These are phyloP conservation scores for Saccharomycopsis fermentans DNA, from an alignment of 805 yeast species.

Conservation along the genomic window DNA sequence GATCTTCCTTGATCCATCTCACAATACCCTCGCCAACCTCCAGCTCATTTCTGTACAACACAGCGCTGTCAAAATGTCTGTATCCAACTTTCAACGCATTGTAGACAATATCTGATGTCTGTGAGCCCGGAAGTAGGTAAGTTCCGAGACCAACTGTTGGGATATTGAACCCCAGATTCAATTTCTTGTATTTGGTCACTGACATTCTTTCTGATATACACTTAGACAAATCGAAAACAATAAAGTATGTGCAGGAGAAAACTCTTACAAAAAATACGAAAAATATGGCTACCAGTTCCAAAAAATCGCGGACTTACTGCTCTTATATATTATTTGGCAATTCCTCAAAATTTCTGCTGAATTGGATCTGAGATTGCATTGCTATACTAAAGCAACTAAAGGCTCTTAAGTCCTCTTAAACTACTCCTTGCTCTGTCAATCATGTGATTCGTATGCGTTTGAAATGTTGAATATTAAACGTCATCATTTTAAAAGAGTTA, in stretches of 20 bases:
- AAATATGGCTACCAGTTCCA: too few relatives aligned
- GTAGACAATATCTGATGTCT: constrained; percentile 36
- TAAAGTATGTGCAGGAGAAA: too few relatives aligned
- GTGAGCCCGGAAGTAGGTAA: constrained; percentile 32
- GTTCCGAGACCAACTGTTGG: constrained; percentile 53
- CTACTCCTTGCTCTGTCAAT: background rate
- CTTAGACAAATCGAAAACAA: too few relatives aligned
- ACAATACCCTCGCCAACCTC: constrained; percentile 53
- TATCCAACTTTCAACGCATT: constrained; percentile 57
- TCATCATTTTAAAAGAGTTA: too few relatives aligned
- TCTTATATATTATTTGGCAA: too few relatives aligned
- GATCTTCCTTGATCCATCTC: constrained; percentile 39
- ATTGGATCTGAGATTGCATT: too few relatives aligned
- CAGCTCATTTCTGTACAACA: constrained; percentile 50
- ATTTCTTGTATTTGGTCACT: constrained; percentile 23
- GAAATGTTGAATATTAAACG: background rate
- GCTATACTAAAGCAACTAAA: background rate
- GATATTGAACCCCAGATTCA: constrained; percentile 45
- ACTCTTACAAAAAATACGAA: too few relatives aligned
- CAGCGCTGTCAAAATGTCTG: constrained; percentile 69
- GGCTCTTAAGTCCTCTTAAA: background rate
- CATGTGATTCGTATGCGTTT: background rate
- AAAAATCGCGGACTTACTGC: too few relatives aligned
- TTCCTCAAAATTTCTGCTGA: too few relatives aligned
- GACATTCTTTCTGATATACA: too few relatives aligned